phyloP scores from a whole-genome alignment of 352 stramenopile genomes.

The Achlya hypogyna region DNA sequence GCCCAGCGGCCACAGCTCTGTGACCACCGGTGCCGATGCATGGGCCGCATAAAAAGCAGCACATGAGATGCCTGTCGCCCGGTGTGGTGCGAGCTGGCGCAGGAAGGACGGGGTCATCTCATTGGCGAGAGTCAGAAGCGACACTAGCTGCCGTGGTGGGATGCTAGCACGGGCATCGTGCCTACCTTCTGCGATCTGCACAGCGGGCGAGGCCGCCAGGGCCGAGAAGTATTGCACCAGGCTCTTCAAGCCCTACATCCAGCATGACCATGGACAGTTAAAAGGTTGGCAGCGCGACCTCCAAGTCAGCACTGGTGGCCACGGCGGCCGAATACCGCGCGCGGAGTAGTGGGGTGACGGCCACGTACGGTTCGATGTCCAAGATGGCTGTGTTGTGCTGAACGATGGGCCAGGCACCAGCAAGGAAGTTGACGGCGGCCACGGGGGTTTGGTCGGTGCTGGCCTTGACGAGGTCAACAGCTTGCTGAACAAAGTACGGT shows the following conservation, averaged over 20 bases:
- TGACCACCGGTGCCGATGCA: background rate
- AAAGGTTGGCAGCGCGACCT: background rate
- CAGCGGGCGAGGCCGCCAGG: background rate
- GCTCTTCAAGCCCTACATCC: background rate
- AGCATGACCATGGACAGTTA: background rate
- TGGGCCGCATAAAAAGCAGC: background rate
- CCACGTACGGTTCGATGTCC: background rate
- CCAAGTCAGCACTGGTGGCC: background rate
- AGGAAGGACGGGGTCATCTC: background rate
- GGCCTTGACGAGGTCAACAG: background rate
- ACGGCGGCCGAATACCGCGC: background rate
- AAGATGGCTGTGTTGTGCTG: background rate
- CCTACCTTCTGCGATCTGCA: background rate
- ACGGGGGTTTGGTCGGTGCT: background rate
- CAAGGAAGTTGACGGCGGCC: background rate
- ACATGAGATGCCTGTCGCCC: background rate
- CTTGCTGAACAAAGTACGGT: conserved; percentile 15
- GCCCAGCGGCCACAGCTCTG: background rate
- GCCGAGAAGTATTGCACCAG: background rate
- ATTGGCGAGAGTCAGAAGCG: background rate
- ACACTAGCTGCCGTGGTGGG: background rate
- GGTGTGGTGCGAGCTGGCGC: background rate
- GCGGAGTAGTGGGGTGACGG: background rate
- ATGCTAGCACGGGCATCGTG: background rate
- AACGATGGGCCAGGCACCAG: background rate